Percentiles rank a stretch among this genome's conserved stretches.
Evolutionary conservation across 129 eudicot genomes (phyloP).

Genomic region (Solidago caesia): DNA sequence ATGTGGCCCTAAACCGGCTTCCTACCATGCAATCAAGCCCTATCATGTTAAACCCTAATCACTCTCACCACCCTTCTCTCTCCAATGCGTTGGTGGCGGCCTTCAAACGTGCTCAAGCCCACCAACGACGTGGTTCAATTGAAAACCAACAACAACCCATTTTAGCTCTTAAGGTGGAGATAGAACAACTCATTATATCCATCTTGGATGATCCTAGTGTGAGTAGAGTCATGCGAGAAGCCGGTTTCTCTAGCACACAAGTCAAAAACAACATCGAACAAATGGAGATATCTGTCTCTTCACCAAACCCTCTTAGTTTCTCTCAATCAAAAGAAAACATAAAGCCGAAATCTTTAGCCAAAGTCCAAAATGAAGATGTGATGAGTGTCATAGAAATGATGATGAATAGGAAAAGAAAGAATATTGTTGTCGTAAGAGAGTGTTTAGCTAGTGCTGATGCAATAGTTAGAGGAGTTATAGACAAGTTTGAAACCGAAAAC

Average conservation of each 20-base stretch:
- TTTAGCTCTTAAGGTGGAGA: slow-evolving; percentile 75
- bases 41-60: slow-evolving; percentile 48
- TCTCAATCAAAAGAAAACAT: slow-evolving; percentile 43
- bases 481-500: slow-evolving; percentile 64
- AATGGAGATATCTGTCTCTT: slow-evolving; percentile 41
- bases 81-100: slow-evolving; percentile 91
- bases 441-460: slow-evolving; percentile 57
- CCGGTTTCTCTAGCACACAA: slow-evolving; percentile 83
- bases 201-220: slow-evolving; percentile 95
- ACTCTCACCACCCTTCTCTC: slow-evolving; percentile 64
- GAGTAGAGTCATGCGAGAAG: slow-evolving; percentile 95
- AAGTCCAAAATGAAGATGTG: slow-evolving; percentile 52
- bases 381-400: slow-evolving; percentile 56
- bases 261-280: slow-evolving; percentile 75
- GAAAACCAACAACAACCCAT: slow-evolving; percentile 88
- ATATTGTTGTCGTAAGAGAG: slow-evolving; percentile 67
- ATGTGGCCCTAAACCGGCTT: slow-evolving; percentile 82
- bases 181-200: slow-evolving; percentile 73
- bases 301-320: slow-evolving; percentile 44
- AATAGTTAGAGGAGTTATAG: slow-evolving; percentile 59
- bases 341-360: slow-evolving; percentile 41
- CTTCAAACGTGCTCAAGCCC: slow-evolving; percentile 92
- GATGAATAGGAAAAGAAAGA: slow-evolving; percentile 65
- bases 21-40: slow-evolving; percentile 64
- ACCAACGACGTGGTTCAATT: slow-evolving; percentile 80